Conservation (phyloP, 2,329 filamentous ascomycete genomes). For the Capronia coronata region DNA sequence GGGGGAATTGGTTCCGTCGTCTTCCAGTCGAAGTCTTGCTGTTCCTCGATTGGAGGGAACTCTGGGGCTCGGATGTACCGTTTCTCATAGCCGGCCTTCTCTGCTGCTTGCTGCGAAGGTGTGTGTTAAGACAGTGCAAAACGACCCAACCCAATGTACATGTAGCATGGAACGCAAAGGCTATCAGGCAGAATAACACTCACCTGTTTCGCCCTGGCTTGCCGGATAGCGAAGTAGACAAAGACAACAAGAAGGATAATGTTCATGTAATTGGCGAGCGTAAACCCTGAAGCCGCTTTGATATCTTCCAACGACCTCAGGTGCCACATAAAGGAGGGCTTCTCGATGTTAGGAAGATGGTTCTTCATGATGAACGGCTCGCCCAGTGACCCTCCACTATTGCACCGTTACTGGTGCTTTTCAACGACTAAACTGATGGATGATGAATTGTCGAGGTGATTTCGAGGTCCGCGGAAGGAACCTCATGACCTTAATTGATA, state of each 20-base stretch:
- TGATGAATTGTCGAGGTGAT: neutral
- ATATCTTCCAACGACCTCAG: constrained; percentile 23
- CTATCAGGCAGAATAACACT: too few relatives aligned
- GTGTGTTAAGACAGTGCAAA: too few relatives aligned
- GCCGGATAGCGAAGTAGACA: constrained; percentile 16
- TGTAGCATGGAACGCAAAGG: too few relatives aligned
- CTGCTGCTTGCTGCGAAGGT: constrained; percentile 10
- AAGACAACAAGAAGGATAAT: constrained; percentile 22
- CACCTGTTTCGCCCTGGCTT: constrained; percentile 16
- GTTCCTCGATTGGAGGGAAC: constrained; percentile 35
- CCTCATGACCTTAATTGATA: too few relatives aligned
- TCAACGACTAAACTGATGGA: neutral
- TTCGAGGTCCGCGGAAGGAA: too few relatives aligned
- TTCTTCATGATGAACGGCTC: constrained; percentile 6
- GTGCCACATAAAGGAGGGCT: constrained; percentile 23
- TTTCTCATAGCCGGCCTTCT: constrained; percentile 19
- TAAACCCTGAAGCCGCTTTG: constrained; percentile 20
- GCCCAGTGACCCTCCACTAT: neutral
- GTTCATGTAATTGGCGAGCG: constrained; percentile 23
- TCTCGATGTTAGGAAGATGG: constrained; percentile 29
- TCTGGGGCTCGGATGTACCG: constrained; percentile 24
- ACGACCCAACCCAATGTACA: too few relatives aligned
- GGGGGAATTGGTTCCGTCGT: constrained; percentile 48
- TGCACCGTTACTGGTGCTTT: neutral
- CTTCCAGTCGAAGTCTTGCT: constrained; percentile 47